Evolutionary conservation across 371 early-diverging fungal species (phyloP).

Genomic region (Mortierella sp.): DNA sequence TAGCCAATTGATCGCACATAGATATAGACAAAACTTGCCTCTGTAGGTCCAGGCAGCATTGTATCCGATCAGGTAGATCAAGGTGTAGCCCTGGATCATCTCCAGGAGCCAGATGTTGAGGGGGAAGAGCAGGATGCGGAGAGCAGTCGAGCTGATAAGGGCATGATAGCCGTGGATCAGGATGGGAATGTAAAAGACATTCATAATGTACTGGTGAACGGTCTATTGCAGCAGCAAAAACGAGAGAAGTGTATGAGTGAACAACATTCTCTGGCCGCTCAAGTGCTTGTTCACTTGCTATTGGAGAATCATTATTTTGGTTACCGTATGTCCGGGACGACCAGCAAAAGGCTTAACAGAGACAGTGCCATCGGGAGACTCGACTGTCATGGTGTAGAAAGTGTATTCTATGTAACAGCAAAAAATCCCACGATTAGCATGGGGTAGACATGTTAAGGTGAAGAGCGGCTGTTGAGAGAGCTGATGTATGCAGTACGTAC

Average conservation of each 20-base stretch:
- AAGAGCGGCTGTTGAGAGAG: no score
- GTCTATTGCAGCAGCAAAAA: conserved; percentile 24
- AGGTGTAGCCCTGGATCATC: conserved; percentile 53
- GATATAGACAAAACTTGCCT: conserved; percentile 20
- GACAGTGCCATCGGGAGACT: conserved; percentile 54
- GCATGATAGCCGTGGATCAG: conserved; percentile 51
- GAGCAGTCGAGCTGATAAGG: conserved; percentile 30
- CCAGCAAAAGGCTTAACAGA: conserved; percentile 49
- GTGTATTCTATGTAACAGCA: conserved; percentile 35
- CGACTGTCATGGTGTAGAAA: conserved; percentile 57
- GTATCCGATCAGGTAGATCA: conserved; percentile 55
- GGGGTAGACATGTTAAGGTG: no score
- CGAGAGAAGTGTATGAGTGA: not conserved
- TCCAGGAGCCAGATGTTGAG: conserved; percentile 57
- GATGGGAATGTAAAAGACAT: conserved; percentile 56
- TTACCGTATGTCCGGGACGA: conserved; percentile 57
- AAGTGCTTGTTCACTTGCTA: not conserved
- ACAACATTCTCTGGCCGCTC: not conserved
- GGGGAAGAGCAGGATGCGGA: conserved; percentile 51
- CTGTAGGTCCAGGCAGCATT: conserved; percentile 57
- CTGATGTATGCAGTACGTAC: conserved; percentile 8
- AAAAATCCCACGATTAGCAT: not conserved
- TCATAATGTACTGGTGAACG: conserved; percentile 56
- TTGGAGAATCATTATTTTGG: not conserved
- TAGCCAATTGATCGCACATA: not conserved